Evolutionary conservation across 2,329 filamentous ascomycete species (phyloP).

Genomic region (Emergomyces africanus): DNA sequence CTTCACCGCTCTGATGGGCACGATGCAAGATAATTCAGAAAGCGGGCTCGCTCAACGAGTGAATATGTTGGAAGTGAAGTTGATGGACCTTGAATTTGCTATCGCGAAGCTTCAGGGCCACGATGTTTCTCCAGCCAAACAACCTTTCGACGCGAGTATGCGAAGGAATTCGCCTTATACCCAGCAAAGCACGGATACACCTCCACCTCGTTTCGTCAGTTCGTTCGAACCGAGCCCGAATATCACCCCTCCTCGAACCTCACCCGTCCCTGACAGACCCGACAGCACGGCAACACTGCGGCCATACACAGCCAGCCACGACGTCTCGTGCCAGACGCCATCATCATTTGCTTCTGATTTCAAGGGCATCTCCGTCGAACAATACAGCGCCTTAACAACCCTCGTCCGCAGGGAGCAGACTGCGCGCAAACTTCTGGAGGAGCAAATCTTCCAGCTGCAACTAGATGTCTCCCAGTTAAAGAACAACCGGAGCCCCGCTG

Average conservation of each 20-base stretch:
- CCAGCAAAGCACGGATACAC: background rate
- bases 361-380: slow-evolving; percentile 30
- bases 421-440: slow-evolving; percentile 33
- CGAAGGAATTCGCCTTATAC: background rate
- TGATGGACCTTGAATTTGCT: slow-evolving; percentile 39
- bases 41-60: slow-evolving; percentile 33
- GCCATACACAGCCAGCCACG: slow-evolving; percentile 15
- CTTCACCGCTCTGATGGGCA: slow-evolving; percentile 26
- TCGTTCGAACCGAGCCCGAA: slow-evolving; percentile 6
- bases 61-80: slow-evolving; percentile 38
- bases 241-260: slow-evolving; percentile 9
- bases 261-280: slow-evolving; percentile 18
- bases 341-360: slow-evolving; percentile 22
- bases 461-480: background rate
- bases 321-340: slow-evolving; percentile 15
- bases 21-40: slow-evolving; percentile 29
- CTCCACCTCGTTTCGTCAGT: slow-evolving; percentile 3
- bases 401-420: slow-evolving; percentile 35
- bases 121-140: slow-evolving; percentile 11
- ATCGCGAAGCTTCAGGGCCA: slow-evolving; percentile 35
- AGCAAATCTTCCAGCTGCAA: slow-evolving; percentile 30
- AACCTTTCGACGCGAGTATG: background rate
- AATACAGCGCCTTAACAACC: slow-evolving; percentile 35
- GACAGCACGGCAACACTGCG: slow-evolving; percentile 18
- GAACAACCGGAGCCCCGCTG: background rate